Base-by-base conservation (phyloP, 495 filamentous ascomycete genomes). In the Mytilinidion resinicola region DNA sequence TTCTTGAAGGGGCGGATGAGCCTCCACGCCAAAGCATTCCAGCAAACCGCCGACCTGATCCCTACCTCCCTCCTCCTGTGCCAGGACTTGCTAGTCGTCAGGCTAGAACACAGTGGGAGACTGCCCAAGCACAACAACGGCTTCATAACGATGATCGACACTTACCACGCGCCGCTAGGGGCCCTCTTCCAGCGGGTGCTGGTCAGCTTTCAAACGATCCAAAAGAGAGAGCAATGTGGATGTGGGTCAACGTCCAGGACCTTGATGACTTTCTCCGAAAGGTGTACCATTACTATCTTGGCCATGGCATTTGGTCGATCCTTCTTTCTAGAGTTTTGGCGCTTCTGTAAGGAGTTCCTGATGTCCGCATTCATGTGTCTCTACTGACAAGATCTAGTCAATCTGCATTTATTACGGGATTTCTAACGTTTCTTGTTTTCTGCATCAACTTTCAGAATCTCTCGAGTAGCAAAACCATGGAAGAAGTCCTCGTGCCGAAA, bases 241-340 rank as follows among this genome's bases (percentile, higher is more conserved):
- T 86, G 68, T 98, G 93, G 90, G 88, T 88, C 56, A 96, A 96
- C 67, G 89, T 95, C 34, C 82, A 85, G 44, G 93, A 97, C 67
- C 74, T 98, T 57, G 93, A 98, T 70, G 86, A 84, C 58, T 97
- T 96, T 70, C 79, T 98, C 46, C 78, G 81, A 60, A 87, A 96
- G 54, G 92, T 96, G 21, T 98, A 97, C 70, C 78, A 85, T 42
- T 98, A 97, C 68, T 98, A 87, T 70, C 72, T 83, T 19, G 88
- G 88, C 0, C 82, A 87, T 61, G 93, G 93, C 7, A 85, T 96
- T 20, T 95, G 88, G 86, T 96, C 89, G 55, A 96, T 98, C 20
- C 46, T 91, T 21, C 75, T 95, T 38, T 82, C 81, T 50, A 79
- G 87, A 54, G 61, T 76, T 8, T 69, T 97, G 42, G 86, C 85